These are phyloP conservation scores for Serpula lacrymans DNA, from an alignment of 768 basidiomycete genomes.

Conservation along the genomic window DNA sequence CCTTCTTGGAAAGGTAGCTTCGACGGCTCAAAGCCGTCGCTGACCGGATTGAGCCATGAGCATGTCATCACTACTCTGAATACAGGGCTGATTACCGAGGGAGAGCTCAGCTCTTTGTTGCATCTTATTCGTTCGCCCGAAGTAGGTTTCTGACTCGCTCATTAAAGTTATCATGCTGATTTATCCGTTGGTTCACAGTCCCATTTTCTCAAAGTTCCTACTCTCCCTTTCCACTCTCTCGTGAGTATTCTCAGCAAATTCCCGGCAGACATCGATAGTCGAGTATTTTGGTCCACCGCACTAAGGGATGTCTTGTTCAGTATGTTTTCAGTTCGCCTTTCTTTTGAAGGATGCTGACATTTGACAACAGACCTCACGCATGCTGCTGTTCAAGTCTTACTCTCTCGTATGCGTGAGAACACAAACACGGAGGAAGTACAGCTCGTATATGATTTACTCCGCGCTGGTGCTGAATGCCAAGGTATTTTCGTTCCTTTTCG, in stretches of 20 bases:
- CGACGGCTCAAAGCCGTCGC: constrained; percentile 62
- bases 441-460: constrained; percentile 44
- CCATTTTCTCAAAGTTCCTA: constrained; percentile 84
- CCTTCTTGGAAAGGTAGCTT: constrained; percentile 79
- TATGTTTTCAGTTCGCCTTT: constrained; percentile 35
- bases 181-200: constrained; percentile 44
- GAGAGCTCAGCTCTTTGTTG: constrained; percentile 61
- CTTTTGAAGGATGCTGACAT: constrained; percentile 2
- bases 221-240: constrained; percentile 77
- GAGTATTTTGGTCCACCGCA: constrained; percentile 66
- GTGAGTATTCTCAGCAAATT: constrained; percentile 75
- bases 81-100: constrained; percentile 61
- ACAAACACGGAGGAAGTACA: constrained; percentile 30
- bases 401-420: constrained; percentile 41
- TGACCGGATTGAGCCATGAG: constrained; percentile 59
- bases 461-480: constrained; percentile 51
- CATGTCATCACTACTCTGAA: constrained; percentile 58
- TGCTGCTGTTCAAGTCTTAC: constrained; percentile 57
- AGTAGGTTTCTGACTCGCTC: constrained; percentile 40
- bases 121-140: constrained; percentile 76
- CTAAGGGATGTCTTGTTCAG: constrained; percentile 68
- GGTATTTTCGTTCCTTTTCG: constrained; percentile 35
- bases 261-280: constrained; percentile 70
- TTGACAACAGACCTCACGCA: constrained; percentile 24
- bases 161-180: background rate